Percentiles rank a stretch among this genome's conserved stretches.
These are phyloP conservation scores for Septoria linicola DNA, from an alignment of 2,329 filamentous ascomycete genomes.

Conservation along the genomic window DNA sequence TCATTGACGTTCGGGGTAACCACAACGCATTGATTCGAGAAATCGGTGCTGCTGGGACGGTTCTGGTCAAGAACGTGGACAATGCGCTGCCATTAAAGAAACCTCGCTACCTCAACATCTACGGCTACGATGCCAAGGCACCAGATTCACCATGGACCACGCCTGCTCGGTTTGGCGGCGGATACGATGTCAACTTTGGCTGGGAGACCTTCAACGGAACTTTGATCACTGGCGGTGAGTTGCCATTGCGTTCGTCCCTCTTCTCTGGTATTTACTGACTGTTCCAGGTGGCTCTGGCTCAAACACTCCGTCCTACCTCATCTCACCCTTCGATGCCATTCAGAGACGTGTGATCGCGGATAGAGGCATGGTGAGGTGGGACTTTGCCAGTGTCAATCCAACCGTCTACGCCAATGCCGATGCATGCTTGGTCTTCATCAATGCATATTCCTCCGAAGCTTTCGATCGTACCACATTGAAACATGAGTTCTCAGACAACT, in stretches of 20 bases:
- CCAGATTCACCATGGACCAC: constrained; percentile 40
- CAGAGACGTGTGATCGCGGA: constrained; percentile 26
- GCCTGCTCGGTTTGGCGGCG: constrained; percentile 39
- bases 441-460: constrained; percentile 33
- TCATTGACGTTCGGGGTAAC: constrained; percentile 58
- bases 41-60: constrained; percentile 57
- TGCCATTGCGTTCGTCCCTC: too few relatives aligned
- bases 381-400: constrained; percentile 31
- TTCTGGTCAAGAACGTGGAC: constrained; percentile 63
- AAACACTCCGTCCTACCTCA: constrained; percentile 23
- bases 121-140: constrained; percentile 41
- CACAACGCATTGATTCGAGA: constrained; percentile 44
- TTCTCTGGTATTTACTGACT: too few relatives aligned
- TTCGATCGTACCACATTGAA: constrained; percentile 32
- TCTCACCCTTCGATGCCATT: constrained; percentile 29
- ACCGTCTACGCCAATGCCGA: constrained; percentile 31
- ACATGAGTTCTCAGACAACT: constrained; percentile 30
- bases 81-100: constrained; percentile 54
- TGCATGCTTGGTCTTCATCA: constrained; percentile 37
- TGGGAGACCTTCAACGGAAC: constrained; percentile 33
- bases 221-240: constrained; percentile 23
- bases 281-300: constrained; percentile 8
- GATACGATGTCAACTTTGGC: constrained; percentile 42
- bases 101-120: constrained; percentile 41
- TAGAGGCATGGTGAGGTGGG: constrained; percentile 27